Percentiles rank a stretch among this genome's conserved stretches.
These are phyloP conservation scores for Leccinum ponderosum DNA, from an alignment of 1,284 basidiomycete genomes.

Conservation along the genomic window DNA sequence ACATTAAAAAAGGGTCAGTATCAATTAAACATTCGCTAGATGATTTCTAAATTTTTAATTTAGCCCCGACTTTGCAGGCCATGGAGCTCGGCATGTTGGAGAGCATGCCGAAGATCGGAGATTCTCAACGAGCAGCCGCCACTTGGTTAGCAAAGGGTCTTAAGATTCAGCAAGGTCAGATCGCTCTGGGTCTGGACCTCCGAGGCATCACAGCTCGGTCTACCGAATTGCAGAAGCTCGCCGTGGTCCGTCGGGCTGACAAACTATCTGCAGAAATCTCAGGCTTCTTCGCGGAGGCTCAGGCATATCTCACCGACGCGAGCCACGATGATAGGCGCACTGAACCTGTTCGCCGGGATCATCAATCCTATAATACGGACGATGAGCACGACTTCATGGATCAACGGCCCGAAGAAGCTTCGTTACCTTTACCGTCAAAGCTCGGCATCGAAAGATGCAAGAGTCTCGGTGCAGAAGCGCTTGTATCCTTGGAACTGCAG, in stretches of 20 bases:
- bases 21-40: background rate
- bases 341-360: background rate
- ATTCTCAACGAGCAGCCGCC: background rate
- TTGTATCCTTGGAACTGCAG: background rate
- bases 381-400: background rate
- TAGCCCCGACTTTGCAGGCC: background rate
- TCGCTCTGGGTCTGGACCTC: background rate
- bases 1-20: background rate
- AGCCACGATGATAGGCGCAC: background rate
- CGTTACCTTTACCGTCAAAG: background rate
- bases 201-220: background rate
- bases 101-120: background rate
- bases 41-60: background rate
- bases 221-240: background rate
- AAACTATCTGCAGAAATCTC: background rate
- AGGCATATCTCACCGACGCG: background rate
- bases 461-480: background rate
- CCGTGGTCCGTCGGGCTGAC: background rate
- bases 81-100: background rate
- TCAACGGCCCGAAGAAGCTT: background rate
- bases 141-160: background rate
- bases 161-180: background rate
- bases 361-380: background rate
- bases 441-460: background rate
- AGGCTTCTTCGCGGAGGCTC: background rate